phyloP scores from a whole-genome alignment of 805 yeast genomes.

The Priceomyces castillae region DNA sequence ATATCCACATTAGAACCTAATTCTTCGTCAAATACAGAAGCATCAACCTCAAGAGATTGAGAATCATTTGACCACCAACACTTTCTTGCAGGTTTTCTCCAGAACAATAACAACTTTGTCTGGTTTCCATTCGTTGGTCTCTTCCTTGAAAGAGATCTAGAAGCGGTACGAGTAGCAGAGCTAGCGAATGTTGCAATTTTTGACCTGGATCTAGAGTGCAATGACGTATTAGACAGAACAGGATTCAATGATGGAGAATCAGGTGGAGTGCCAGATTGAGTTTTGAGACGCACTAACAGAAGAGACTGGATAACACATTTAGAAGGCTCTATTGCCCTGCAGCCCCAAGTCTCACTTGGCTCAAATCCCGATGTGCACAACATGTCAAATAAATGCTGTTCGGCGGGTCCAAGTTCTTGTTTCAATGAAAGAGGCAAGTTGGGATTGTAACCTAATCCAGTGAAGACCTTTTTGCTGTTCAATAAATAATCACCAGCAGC shows the following conservation, averaged over 20 bases:
- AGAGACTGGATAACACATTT: constrained; percentile 85
- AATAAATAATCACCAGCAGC: constrained; percentile 69
- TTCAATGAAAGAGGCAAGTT: constrained; percentile 29
- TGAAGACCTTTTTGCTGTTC: constrained; percentile 60
- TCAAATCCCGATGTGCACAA: constrained; percentile 84
- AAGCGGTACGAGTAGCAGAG: constrained; percentile 53
- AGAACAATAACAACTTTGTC: constrained; percentile 75
- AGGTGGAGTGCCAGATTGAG: constrained; percentile 34
- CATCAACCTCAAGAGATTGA: constrained; percentile 41
- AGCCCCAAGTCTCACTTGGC: constrained; percentile 75
- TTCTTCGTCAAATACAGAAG: constrained; percentile 22
- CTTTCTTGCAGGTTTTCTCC: constrained; percentile 98
- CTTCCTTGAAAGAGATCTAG: constrained; percentile 57
- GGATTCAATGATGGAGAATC: constrained; percentile 43
- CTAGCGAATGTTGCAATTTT: constrained; percentile 60
- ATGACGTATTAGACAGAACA: constrained; percentile 41
- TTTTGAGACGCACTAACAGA: constrained; percentile 61
- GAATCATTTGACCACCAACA: constrained; percentile 93
- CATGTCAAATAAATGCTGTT: constrained; percentile 93
- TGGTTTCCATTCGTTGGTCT: constrained; percentile 40
- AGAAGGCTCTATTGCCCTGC: constrained; percentile 80
- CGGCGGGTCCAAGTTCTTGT: constrained; percentile 77
- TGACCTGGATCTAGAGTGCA: constrained; percentile 43
- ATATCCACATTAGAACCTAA: constrained; percentile 28
- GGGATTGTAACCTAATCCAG: constrained; percentile 66